Base-by-base conservation (phyloP, 1,139 yeast species). In the Lodderomyces orthopsilosis region DNA sequence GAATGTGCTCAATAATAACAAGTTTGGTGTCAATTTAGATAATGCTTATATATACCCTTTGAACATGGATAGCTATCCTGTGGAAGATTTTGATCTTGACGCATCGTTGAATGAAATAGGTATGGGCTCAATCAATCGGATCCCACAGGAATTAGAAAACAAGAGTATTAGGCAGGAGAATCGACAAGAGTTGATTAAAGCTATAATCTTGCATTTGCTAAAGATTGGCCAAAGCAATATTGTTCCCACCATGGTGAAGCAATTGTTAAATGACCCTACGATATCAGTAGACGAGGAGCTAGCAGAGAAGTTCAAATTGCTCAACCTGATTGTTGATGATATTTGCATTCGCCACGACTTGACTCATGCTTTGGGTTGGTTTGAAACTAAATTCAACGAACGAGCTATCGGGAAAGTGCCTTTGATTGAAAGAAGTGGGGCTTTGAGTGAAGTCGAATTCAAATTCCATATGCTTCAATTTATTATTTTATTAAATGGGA, bases 401-500 rank as follows among this genome's bases (percentile, higher is more conserved):
- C 45, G 36, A 14, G 40, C 44, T 13, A 4, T 41, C 7, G 7
- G 12, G 6, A 32, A 38, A 12, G n/a, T 19, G 2, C 34, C 35
- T 4, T 24, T 32, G 12, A 8, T 33, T 32, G 41, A 36, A 22
- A 15, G 19, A 12, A 21, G 15, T 17, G 41, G 30, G 4, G 18
- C 36, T 19, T 46, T 49, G 18, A 46, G 45, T 27, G 51, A 49
- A 26, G 57, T 84, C 34, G 88, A 82, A 59, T 83, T 84, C 64
- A 74, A 75, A 51, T 68, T 85, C 47, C 90, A 84, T 61, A 73
- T 78, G 56, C 66, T 83, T 19, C 82, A 83, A 53, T 85, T 76
- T 52, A 61, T 66, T 3, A 59, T 75, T 35, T 56, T 76, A 3
- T 66, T 78, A 41, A 65, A 65, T 41, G 67, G 67, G 1, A 45